These are phyloP conservation scores for Xerophyta viscosa DNA, from an alignment of 106 monocot species.

Conservation along the genomic window DNA sequence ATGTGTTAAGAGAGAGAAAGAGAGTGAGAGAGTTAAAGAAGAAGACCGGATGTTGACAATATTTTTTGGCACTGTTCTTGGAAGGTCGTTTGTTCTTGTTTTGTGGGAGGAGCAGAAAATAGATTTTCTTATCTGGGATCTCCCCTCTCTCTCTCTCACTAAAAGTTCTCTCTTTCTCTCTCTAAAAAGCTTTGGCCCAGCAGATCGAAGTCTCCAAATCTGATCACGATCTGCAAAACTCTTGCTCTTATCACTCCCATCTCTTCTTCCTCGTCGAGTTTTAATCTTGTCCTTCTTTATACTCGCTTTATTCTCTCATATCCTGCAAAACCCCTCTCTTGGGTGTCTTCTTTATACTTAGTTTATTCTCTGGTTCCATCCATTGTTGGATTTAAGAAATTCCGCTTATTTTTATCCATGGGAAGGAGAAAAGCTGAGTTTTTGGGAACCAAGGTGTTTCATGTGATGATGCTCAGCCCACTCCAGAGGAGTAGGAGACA, in stretches of 20 bases:
- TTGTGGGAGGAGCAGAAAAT: too few relatives aligned
- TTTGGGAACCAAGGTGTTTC: slow-evolving; percentile 5
- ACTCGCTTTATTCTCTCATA: not conserved
- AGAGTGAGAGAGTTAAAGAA: slow-evolving; percentile 17
- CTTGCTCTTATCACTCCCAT: not conserved
- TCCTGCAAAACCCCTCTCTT: not conserved
- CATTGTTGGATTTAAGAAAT: too few relatives aligned
- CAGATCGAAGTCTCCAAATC: slow-evolving; percentile 24
- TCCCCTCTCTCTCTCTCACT: slow-evolving; percentile 6
- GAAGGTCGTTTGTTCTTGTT: slow-evolving; percentile 63
- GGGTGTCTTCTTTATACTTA: not conserved
- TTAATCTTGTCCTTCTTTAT: not conserved
- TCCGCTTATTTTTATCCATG: too few relatives aligned
- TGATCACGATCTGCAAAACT: slow-evolving; percentile 19
- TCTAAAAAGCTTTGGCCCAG: slow-evolving; percentile 24
- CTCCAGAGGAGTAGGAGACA: not conserved
- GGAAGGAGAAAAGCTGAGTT: slow-evolving; percentile 1
- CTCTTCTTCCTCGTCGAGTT: slow-evolving; percentile 1
- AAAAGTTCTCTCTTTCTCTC: slow-evolving; percentile 5
- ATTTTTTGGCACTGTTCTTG: slow-evolving; percentile 65
- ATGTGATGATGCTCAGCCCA: slow-evolving; percentile 14
- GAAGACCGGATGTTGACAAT: slow-evolving; percentile 66
- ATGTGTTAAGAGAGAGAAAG: not conserved
- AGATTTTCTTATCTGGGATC: slow-evolving; percentile 51
- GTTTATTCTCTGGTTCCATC: too few relatives aligned